Evolutionary conservation across 306 rosid species (phyloP).

Genomic region (Ceratonia siliqua): DNA sequence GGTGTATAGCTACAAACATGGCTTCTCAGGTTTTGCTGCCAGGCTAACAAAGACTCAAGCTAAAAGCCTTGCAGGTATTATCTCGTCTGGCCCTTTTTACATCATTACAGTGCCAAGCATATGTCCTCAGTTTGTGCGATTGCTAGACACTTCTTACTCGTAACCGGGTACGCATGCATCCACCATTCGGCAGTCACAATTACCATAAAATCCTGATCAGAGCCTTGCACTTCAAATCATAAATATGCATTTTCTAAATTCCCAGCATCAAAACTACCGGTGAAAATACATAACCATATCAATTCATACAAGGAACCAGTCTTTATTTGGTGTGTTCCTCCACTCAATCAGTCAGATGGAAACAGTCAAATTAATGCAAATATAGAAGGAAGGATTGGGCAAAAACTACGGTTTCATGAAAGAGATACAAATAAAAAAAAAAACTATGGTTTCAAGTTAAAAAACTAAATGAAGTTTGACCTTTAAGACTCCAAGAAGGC

Average conservation of each 20-base stretch:
- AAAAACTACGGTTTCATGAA: background rate
- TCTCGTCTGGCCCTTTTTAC: background rate
- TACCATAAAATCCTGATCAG: background rate
- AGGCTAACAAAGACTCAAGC: conserved; percentile 45
- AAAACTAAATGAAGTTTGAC: background rate
- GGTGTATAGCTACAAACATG: conserved; percentile 47
- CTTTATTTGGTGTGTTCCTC: background rate
- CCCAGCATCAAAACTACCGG: background rate
- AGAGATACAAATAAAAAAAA: background rate
- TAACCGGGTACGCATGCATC: background rate
- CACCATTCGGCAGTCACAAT: background rate
- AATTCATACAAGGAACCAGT: background rate
- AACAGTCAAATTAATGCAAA: background rate
- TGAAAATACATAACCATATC: background rate
- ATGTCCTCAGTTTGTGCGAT: background rate
- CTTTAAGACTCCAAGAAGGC: background rate
- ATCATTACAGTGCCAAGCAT: background rate
- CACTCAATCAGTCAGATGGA: background rate
- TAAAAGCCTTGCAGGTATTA: conserved; percentile 30
- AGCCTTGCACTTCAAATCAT: background rate
- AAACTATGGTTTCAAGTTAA: background rate
- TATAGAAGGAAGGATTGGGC: background rate
- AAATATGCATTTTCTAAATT: background rate
- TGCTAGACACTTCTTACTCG: background rate
- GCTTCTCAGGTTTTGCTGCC: conserved; percentile 48